A percentile compares a stretch with the other conserved stretches of the same genome.
These are phyloP conservation scores for Senna tora DNA, from an alignment of 306 rosid species.

Conservation along the genomic window DNA sequence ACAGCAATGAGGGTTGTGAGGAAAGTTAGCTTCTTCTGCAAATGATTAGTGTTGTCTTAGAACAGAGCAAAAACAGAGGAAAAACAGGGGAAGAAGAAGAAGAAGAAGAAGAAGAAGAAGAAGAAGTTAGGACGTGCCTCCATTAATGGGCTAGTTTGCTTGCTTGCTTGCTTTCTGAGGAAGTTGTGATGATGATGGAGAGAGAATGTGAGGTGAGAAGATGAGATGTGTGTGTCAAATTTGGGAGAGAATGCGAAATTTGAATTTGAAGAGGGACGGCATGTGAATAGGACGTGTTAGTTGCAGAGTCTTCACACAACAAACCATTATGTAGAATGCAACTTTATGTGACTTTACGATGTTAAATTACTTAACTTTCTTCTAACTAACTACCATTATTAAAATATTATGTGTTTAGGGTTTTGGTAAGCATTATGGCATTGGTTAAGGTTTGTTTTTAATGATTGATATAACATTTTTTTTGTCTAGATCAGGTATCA, in stretches of 20 bases:
- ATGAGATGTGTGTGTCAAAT: slow-evolving; percentile 30
- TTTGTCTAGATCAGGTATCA: no score
- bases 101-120: not conserved
- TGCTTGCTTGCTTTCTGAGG: no score
- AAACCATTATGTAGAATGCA: slow-evolving; percentile 11
- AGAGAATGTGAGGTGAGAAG: slow-evolving; percentile 32
- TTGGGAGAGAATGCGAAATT: slow-evolving; percentile 32
- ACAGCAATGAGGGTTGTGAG: slow-evolving; percentile 43
- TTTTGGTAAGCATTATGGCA: no score
- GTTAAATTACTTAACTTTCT: not conserved
- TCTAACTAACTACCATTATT: no score
- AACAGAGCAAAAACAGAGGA: slow-evolving; percentile 38
- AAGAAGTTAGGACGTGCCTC: slow-evolving; percentile 38
- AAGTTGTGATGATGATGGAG: not conserved
- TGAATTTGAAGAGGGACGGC: slow-evolving; percentile 29
- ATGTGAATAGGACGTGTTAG: slow-evolving; percentile 28
- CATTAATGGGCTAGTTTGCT: slow-evolving; percentile 34
- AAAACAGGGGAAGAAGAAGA: not conserved
- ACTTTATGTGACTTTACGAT: slow-evolving; percentile 28
- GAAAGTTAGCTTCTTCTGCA: slow-evolving; percentile 52
- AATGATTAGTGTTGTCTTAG: slow-evolving; percentile 28
- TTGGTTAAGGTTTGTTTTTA: no score
- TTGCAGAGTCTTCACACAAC: slow-evolving; percentile 12
- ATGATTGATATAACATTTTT: no score
- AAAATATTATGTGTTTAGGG: no score